Evolutionary conservation across 116 monocot genomes (phyloP).

Genomic region (Posidonia oceanica): DNA sequence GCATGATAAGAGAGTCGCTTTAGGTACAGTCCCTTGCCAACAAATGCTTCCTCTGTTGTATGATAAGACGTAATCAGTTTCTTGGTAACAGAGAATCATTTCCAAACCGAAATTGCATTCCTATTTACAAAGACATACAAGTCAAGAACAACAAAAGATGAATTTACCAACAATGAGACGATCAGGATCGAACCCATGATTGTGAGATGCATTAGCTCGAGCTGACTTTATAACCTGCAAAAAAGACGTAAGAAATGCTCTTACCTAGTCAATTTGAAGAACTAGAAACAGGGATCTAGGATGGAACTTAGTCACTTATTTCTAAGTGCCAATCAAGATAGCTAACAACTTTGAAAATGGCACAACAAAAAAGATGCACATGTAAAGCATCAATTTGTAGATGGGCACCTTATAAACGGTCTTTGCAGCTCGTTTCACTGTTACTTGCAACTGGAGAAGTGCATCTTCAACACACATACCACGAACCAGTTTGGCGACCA

Average conservation of each 20-base stretch:
- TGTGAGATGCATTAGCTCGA: conserved; percentile 82
- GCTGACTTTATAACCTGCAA: conserved; percentile 90
- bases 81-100: not conserved
- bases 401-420: conserved; percentile 75
- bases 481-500: conserved; percentile 74
- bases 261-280: not conserved
- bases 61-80: not conserved
- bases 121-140: not conserved
- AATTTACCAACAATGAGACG: conserved; percentile 70
- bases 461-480: conserved; percentile 99
- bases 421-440: conserved; percentile 90
- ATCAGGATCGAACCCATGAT: conserved; percentile 89
- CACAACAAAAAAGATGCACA: not conserved
- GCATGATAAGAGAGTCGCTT: conserved; percentile 91
- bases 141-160: not conserved
- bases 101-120: not conserved
- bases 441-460: conserved; percentile 86
- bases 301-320: too few species aligned
- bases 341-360: not conserved
- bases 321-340: too few species aligned
- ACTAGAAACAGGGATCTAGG: not conserved
- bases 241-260: not conserved
- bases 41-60: conserved; percentile 72
- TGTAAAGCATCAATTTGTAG: not conserved
- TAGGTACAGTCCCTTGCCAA: conserved; percentile 74